Base-by-base conservation (phyloP, 2,329 filamentous ascomycete genomes). In the Tolypocladium tropicale region DNA sequence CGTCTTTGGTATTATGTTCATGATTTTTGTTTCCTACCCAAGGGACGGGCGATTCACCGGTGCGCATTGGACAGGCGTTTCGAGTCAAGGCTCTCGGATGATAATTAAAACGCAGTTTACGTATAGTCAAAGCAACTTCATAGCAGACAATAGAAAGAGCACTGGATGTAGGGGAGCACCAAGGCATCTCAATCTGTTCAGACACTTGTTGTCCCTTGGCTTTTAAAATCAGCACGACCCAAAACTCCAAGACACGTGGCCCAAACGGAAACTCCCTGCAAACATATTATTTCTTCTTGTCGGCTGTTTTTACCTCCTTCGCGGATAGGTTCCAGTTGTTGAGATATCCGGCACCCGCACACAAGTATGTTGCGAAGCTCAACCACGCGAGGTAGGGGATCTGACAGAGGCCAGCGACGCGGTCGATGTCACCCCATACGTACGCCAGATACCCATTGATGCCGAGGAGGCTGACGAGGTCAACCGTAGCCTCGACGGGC, bases 371-470 rank as follows among this genome's bases (percentile, higher is more conserved):
- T 34, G 91, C 92, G 68, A 95, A 96, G 54, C 84, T 77, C 63
- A 96, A 74, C 93, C 93, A 97, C 18, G 77, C 88, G 30, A 95
- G 73, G 68, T 96, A 97, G 0, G 92, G 93, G 28, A 82, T 80
- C 71, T 95, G 79, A 61, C 84, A 78, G 82, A 83, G 92, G 18
- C 84, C 88, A 23, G 90, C 84, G 9, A 84, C 78, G 23, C 77
- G 70, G 69, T 96, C 92, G 51, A 93, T 80, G 60, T 83, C 77
- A 58, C 83, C 83, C 85, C 90, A 96, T 57, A 88, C 73, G 65
- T 87, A 88, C 16, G 88, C 80, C 53, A 96, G 72, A 63, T 90
- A 92, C 7, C 79, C 81, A 52, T 89, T 88, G 33, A 86, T 75
- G 10, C 87, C 90, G 0, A 86, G 76, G 10, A 96, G 77, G 0